Percentiles rank a stretch among this genome's conserved stretches.
These are phyloP conservation scores for Posidonia oceanica DNA, from an alignment of 116 monocot genomes.

Conservation along the genomic window DNA sequence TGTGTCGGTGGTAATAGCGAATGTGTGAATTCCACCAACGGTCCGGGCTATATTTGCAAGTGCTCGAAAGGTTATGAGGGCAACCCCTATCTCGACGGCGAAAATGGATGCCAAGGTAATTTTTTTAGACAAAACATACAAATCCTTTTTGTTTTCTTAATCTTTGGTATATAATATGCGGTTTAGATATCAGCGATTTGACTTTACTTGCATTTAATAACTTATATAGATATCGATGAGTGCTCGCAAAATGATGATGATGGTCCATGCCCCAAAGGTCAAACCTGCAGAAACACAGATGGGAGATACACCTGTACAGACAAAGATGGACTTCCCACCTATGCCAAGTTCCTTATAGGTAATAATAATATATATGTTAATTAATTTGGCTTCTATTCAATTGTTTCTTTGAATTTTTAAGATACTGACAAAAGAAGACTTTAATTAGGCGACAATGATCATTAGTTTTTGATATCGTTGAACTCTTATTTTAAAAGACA, in stretches of 20 bases:
- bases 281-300: not conserved
- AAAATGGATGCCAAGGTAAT: slow-evolving; percentile 38
- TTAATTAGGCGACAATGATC: too few species aligned
- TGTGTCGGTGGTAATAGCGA: slow-evolving; percentile 9
- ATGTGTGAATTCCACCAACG: slow-evolving; percentile 21
- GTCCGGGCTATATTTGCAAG: slow-evolving; percentile 32
- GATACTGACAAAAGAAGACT: too few species aligned
- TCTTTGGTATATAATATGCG: too few species aligned
- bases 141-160: too few species aligned
- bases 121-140: too few species aligned
- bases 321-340: not conserved
- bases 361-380: not conserved
- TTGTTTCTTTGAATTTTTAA: too few species aligned
- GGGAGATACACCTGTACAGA: slow-evolving; percentile 1
- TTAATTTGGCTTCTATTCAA: too few species aligned
- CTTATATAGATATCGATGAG: slow-evolving; percentile 10
- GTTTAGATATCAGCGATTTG: too few species aligned
- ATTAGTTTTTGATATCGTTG: too few species aligned
- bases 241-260: not conserved
- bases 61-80: slow-evolving; percentile 31
- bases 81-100: slow-evolving; percentile 31
- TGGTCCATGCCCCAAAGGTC: not conserved
- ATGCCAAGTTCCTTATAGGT: slow-evolving; percentile 4
- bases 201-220: too few species aligned
- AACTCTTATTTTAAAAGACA: too few species aligned